Evolutionary conservation across 1,284 basidiomycete genomes (phyloP).

Genomic region (Filobasidium uniguttulatum): DNA sequence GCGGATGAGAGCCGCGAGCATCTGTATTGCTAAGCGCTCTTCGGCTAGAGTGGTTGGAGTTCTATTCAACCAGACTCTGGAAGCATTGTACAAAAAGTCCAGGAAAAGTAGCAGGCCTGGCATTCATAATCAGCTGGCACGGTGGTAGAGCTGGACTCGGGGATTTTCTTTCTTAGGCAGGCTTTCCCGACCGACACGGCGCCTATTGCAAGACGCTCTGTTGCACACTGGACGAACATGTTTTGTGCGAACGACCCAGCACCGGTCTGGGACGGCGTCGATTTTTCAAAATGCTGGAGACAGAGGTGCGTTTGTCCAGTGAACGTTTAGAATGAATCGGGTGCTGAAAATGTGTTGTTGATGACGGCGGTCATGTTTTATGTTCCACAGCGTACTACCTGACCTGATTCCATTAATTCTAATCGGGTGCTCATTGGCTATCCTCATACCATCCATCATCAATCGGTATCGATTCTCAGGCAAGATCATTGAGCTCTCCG

Average conservation of each 20-base stretch:
- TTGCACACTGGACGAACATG: too few relatives aligned
- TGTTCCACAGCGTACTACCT: slow-evolving; percentile 17
- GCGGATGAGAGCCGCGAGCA: too few relatives aligned
- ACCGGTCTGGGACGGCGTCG: slow-evolving; percentile 36
- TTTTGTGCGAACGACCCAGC: not conserved
- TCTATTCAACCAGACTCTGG: too few relatives aligned
- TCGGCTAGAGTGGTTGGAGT: too few relatives aligned
- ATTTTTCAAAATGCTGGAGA: slow-evolving; percentile 35
- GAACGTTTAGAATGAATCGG: not conserved
- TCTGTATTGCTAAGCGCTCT: too few relatives aligned
- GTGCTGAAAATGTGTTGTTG: not conserved
- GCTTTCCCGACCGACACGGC: too few relatives aligned
- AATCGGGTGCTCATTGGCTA: slow-evolving; percentile 19
- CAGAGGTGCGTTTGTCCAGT: slow-evolving; percentile 22
- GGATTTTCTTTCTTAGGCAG: too few relatives aligned
- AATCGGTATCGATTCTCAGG: slow-evolving; percentile 1
- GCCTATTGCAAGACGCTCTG: too few relatives aligned
- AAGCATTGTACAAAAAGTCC: too few relatives aligned
- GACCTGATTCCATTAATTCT: slow-evolving; percentile 25
- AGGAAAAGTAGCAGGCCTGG: too few relatives aligned
- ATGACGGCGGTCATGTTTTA: not conserved
- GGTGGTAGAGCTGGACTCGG: too few relatives aligned
- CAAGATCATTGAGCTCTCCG: slow-evolving; percentile 3
- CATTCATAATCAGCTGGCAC: too few relatives aligned
- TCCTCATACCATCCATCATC: slow-evolving; percentile 17